A percentile compares a stretch with the other conserved stretches of the same genome.
Conservation (phyloP, 1,284 basidiomycete genomes). For the Heterobasidion irregulare region DNA sequence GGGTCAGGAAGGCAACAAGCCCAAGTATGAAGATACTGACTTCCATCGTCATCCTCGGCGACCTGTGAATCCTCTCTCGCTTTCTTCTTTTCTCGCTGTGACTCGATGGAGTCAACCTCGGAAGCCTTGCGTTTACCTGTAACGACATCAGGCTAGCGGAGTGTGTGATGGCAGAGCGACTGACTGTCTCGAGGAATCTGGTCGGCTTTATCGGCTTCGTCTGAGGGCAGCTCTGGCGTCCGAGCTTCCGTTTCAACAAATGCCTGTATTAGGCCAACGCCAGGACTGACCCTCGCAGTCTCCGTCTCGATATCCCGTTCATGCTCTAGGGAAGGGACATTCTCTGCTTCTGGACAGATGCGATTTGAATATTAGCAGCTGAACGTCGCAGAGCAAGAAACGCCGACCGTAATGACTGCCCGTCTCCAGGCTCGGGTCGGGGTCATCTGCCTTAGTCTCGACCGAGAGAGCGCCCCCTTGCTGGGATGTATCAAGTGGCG, state of each 20-base stretch:
- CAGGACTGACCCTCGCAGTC: neutral
- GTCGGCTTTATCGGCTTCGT: neutral
- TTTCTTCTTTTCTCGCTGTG: conserved; percentile 53
- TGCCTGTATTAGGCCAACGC: neutral
- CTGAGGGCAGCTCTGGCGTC: neutral
- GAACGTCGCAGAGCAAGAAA: no score
- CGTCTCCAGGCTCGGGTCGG: no score
- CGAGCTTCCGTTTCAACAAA: neutral
- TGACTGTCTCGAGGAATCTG: conserved; percentile 8
- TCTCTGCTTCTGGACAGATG: no score
- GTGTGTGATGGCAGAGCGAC: neutral
- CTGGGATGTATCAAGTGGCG: no score
- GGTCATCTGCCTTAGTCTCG: no score
- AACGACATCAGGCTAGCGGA: neutral
- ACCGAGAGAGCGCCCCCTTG: no score
- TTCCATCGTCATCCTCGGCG: conserved; percentile 54
- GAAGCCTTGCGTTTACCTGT: conserved; percentile 65
- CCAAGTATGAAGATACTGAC: conserved; percentile 21
- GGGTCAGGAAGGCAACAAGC: neutral
- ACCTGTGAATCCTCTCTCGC: conserved; percentile 61
- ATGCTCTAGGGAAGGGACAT: no score
- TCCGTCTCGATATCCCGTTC: neutral
- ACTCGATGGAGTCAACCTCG: conserved; percentile 41
- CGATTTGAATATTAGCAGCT: no score
- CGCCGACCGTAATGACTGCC: no score